A percentile compares a stretch with the other conserved stretches of the same genome.
These are phyloP conservation scores for Stylosanthes scabra DNA, from an alignment of 331 rosid genomes.

Conservation along the genomic window DNA sequence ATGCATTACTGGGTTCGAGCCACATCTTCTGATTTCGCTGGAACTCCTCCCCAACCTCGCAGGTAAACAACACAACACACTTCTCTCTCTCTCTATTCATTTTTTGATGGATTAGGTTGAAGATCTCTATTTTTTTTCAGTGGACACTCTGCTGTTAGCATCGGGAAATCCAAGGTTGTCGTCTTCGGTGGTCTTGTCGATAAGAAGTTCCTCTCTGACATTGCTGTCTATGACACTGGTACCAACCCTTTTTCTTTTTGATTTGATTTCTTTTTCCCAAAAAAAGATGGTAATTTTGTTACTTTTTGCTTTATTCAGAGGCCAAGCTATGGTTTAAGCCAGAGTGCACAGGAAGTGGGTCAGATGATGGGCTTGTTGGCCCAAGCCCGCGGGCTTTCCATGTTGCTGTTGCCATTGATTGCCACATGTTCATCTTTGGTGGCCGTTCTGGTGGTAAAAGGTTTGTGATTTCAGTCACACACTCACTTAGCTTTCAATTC, in stretches of 20 bases:
- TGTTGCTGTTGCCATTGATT: slow-evolving; percentile 87
- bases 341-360: slow-evolving; percentile 87
- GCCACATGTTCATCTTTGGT: slow-evolving; percentile 97
- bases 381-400: slow-evolving; percentile 96
- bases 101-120: neutral
- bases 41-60: slow-evolving; percentile 87
- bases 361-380: slow-evolving; percentile 82
- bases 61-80: slow-evolving; percentile 41
- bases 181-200: slow-evolving; percentile 93
- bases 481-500: neutral
- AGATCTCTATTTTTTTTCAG: slow-evolving; percentile 39
- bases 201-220: slow-evolving; percentile 78
- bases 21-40: slow-evolving; percentile 69
- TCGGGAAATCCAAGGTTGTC: slow-evolving; percentile 92
- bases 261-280: neutral
- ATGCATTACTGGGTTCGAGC: slow-evolving; percentile 98
- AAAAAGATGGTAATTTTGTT: slow-evolving; percentile 12
- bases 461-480: slow-evolving; percentile 44
- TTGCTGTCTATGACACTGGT: slow-evolving; percentile 86
- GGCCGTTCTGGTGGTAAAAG: slow-evolving; percentile 85
- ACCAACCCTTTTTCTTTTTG: slow-evolving; percentile 6
- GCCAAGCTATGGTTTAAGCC: slow-evolving; percentile 86
- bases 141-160: slow-evolving; percentile 86
- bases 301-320: slow-evolving; percentile 51
- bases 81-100: neutral